Percentiles rank a stretch among this genome's conserved stretches.
phyloP scores from a whole-genome alignment of 1,139 yeast genomes.

The Meyerozyma carpophila region DNA sequence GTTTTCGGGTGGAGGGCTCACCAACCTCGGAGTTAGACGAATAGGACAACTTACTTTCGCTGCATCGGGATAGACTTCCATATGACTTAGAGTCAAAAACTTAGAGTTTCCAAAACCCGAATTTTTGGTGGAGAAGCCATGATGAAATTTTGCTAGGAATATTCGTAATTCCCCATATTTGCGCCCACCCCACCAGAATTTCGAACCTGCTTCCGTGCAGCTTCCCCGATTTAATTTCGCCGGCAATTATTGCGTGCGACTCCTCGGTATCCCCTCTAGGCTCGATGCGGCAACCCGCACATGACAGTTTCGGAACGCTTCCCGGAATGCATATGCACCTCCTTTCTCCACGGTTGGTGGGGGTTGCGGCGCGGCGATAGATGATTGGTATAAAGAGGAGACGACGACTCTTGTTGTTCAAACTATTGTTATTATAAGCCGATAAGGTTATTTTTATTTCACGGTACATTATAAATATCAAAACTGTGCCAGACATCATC shows the following conservation, averaged over 20 bases:
- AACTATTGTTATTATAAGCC: background rate
- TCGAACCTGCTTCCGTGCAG: background rate
- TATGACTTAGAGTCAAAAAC: too few species aligned
- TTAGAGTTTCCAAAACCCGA: too few species aligned
- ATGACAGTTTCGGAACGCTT: background rate
- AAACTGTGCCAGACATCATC: background rate
- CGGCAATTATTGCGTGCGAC: background rate
- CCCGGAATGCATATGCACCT: slow-evolving; percentile 1
- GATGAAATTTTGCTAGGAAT: too few species aligned
- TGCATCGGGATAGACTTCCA: too few species aligned
- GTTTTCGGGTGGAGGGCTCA: too few species aligned
- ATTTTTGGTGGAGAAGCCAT: too few species aligned
- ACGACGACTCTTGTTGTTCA: background rate
- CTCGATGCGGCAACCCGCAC: background rate
- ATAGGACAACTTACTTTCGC: too few species aligned
- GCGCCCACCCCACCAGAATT: too few species aligned
- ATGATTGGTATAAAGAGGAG: background rate
- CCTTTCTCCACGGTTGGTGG: background rate
- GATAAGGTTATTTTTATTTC: background rate
- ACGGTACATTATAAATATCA: background rate
- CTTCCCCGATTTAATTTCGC: background rate
- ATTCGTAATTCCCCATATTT: too few species aligned
- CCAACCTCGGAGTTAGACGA: too few species aligned
- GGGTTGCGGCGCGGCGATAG: slow-evolving; percentile 2
- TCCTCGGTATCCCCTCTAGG: background rate